Percentiles rank a stretch among this genome's conserved stretches.
Evolutionary conservation across 345 rosid genomes (phyloP).

Genomic region (Erucastrum elatum): DNA sequence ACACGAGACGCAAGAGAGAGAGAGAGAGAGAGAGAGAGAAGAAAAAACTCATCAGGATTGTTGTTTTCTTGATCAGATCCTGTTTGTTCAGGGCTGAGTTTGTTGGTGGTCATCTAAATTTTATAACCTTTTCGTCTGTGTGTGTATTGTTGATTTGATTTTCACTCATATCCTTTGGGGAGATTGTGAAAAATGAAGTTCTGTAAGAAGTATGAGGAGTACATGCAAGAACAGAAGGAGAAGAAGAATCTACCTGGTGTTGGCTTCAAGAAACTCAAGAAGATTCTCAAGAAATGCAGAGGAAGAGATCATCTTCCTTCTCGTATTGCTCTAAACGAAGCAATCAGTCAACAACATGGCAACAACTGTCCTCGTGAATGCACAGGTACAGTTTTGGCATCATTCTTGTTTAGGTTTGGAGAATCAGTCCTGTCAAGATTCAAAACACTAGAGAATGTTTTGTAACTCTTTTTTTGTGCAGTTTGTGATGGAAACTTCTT

Average conservation of each 20-base stretch:
- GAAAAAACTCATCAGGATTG: not conserved
- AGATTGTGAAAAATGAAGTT: slow-evolving; percentile 62
- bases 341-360: slow-evolving; percentile 6
- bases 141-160: not conserved
- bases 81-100: not conserved
- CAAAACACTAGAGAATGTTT: not conserved
- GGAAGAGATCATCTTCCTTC: slow-evolving; percentile 45
- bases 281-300: slow-evolving; percentile 73
- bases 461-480: slow-evolving; percentile 26
- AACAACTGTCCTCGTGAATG: slow-evolving; percentile 60
- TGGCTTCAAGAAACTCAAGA: slow-evolving; percentile 84
- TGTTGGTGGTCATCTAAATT: slow-evolving; percentile 41
- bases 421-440: not conserved
- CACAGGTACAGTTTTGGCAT: slow-evolving; percentile 45
- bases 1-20: slow-evolving; percentile 30
- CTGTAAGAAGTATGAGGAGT: slow-evolving; percentile 83
- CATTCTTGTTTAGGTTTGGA: not conserved
- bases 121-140: slow-evolving; percentile 1
- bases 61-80: slow-evolving; percentile 10
- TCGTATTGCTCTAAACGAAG: slow-evolving; percentile 8
- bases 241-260: slow-evolving; percentile 64
- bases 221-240: slow-evolving; percentile 67
- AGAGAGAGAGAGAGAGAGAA: not conserved
- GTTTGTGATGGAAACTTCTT: slow-evolving; percentile 95
- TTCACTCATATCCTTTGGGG: not conserved